Evolutionary conservation across 208 protist genomes (phyloP), one percentile per base, ranked within the genome.

Genomic region (Trichomonas vaginalis): DNA sequence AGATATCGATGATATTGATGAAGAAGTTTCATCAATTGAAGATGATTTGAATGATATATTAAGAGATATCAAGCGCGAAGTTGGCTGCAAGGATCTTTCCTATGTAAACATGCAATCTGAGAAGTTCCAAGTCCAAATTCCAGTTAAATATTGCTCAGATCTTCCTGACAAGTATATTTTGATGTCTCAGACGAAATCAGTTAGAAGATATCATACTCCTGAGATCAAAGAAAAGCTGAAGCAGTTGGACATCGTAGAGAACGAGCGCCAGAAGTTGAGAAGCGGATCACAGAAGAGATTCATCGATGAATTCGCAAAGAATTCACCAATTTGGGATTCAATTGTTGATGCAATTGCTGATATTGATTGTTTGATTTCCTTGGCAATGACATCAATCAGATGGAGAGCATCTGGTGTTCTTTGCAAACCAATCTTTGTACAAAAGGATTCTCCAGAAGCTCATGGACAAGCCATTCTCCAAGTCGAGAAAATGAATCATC

Each of bases 341-440:
- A 86, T 95, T 79, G 96, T 97, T 45, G 32, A 48, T 23, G 47
- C 39, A 35, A 70, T 96, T 3, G 62, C 96, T 51, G 96, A 97
- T 70, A 48, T 97, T 35, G 96, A 97, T 88, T 96, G 96, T 80
- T 95, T 97, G 14, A 32, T 37, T 70, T 95, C 45, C 27, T 56
- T 92, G 6, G 27, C 46, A 35, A 8, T 32, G 8, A 8, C 70
- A 10, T 40, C n/a, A 17, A 39, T 70, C 32, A 15, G 40, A 14
- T 96, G 83, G 88, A 42, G 21, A 39, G 70, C 15, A 32, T 23
- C 23, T 15, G 61, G 62, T n/a, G 56, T 70, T 27, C 56, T 70
- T 27, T 62, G 48, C 37, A 51, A 95, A 4, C 96, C 95, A 8
- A 62, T 32, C 6, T 96, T 96, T 47, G 48, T 96, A 46, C 39